A percentile compares a stretch with the other conserved stretches of the same genome.
These are phyloP conservation scores for Vigna nakashimae DNA, from an alignment of 306 rosid species.

Conservation along the genomic window DNA sequence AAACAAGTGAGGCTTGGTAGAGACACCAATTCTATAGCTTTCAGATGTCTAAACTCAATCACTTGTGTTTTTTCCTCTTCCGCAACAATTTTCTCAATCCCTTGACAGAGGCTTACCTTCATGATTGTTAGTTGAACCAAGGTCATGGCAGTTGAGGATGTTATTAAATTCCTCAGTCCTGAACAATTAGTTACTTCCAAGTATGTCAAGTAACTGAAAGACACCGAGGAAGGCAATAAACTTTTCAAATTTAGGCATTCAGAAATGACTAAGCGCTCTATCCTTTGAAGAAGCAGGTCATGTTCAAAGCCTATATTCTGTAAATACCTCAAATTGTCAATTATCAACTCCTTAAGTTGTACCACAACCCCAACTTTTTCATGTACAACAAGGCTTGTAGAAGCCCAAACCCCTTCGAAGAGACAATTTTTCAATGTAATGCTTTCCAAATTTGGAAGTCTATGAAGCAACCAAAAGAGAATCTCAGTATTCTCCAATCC, in stretches of 20 bases:
- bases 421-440: background rate
- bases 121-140: background rate
- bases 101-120: background rate
- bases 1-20: background rate
- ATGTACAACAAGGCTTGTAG: background rate
- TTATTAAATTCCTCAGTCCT: background rate
- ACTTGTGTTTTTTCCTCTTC: background rate
- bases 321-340: background rate
- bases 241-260: background rate
- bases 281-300: slow-evolving; percentile 20
- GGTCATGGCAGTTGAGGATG: background rate
- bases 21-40: background rate
- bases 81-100: background rate
- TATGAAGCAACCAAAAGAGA: slow-evolving; percentile 20
- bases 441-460: slow-evolving; percentile 28
- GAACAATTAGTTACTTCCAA: slow-evolving; percentile 29
- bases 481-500: background rate
- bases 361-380: slow-evolving; percentile 14
- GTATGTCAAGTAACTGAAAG: slow-evolving; percentile 4
- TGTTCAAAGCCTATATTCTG: slow-evolving; percentile 16
- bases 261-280: background rate
- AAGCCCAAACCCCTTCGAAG: background rate
- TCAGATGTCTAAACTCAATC: background rate
- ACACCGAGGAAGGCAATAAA: background rate
- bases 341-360: slow-evolving; percentile 15